phyloP scores from a whole-genome alignment of 208 protist genomes.

The Acanthamoeba castellanii region DNA sequence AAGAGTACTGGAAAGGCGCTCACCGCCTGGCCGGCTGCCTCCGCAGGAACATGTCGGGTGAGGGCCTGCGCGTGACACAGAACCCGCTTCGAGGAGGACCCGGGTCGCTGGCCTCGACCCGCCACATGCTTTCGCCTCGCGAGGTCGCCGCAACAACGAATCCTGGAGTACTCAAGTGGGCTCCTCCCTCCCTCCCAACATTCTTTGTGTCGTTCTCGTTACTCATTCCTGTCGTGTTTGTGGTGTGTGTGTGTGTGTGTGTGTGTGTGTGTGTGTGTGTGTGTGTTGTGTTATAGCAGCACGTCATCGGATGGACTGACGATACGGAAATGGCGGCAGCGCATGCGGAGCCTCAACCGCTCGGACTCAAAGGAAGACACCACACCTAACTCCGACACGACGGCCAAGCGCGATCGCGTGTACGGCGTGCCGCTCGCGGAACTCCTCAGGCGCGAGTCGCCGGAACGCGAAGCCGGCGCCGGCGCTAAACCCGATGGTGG shows the following conservation, averaged over 20 bases:
- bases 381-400: neutral
- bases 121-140: neutral
- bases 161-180: neutral
- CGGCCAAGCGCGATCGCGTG: neutral
- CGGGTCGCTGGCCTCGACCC: neutral
- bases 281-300: neutral
- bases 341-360: slow-evolving; percentile 24
- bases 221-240: neutral
- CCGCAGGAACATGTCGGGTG: neutral
- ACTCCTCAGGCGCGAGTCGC: neutral
- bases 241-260: neutral
- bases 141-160: neutral
- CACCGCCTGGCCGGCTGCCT: too few relatives aligned
- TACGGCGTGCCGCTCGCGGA: neutral
- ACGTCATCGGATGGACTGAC: neutral
- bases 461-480: neutral
- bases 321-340: slow-evolving; percentile 19
- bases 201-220: neutral
- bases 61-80: neutral
- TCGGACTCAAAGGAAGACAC: neutral
- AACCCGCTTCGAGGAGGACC: neutral
- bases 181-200: neutral
- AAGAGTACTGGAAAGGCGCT: too few relatives aligned
- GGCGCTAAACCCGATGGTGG: neutral
- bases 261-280: too few relatives aligned